phyloP scores from a whole-genome alignment of 169 alveolate genomes.

The Plasmodium vivax region DNA sequence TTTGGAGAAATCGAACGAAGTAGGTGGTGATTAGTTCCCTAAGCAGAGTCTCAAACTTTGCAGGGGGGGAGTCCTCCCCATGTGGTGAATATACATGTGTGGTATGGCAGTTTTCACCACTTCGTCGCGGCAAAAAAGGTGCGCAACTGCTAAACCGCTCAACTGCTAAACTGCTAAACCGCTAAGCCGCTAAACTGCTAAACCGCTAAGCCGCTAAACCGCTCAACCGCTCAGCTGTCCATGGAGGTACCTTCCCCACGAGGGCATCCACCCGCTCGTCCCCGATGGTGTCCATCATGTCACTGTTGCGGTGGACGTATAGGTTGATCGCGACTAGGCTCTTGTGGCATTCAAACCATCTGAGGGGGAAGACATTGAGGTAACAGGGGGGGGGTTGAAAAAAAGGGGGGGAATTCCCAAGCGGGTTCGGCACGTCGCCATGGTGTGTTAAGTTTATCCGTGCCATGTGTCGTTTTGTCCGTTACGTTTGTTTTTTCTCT shows the following conservation, averaged over 20 bases:
- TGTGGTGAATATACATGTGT: not conserved
- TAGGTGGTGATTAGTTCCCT: slow-evolving; percentile 56
- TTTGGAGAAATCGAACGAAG: slow-evolving; percentile 31
- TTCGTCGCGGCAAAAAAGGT: not conserved
- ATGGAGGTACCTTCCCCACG: slow-evolving; percentile 11
- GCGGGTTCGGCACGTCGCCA: not conserved
- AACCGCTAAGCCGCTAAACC: too few species aligned
- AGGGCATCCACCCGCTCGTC: slow-evolving; percentile 22
- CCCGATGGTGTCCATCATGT: slow-evolving; percentile 17
- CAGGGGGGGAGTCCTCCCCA: not conserved
- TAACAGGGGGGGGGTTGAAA: not conserved
- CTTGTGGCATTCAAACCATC: slow-evolving; percentile 62
- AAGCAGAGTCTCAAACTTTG: slow-evolving; percentile 32
- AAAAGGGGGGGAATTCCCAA: not conserved
- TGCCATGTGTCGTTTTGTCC: not conserved
- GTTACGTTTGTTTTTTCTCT: not conserved
- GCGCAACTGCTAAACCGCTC: too few species aligned
- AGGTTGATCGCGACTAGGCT: slow-evolving; percentile 37
- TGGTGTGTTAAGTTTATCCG: not conserved
- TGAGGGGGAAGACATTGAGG: not conserved
- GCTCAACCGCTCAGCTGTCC: too few species aligned
- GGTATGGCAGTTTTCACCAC: not conserved
- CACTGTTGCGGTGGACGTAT: slow-evolving; percentile 42
- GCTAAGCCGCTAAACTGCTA: not conserved
- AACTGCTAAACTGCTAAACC: not conserved